phyloP scores from a whole-genome alignment of 2,329 filamentous ascomycete species.

The Botrytis hyacinthi region DNA sequence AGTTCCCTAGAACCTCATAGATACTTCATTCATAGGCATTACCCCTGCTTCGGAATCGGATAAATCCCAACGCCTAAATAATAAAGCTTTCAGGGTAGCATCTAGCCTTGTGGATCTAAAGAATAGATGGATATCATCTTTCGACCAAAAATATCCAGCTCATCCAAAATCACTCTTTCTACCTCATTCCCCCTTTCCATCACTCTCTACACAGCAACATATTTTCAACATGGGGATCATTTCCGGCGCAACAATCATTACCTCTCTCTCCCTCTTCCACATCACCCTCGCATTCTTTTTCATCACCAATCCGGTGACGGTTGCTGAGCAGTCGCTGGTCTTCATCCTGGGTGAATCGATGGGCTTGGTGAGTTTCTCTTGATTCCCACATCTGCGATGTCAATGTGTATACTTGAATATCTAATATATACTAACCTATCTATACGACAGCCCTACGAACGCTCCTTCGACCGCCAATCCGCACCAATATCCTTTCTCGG shows the following conservation, averaged over 20 bases:
- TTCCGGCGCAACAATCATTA: conserved; percentile 76
- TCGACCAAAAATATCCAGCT: conserved; percentile 14
- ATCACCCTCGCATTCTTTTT: conserved; percentile 82
- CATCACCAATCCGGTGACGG: conserved; percentile 65
- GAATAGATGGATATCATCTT: not conserved
- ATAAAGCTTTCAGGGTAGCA: conserved; percentile 14
- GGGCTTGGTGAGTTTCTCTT: conserved; percentile 61
- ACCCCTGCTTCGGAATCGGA: conserved; percentile 8
- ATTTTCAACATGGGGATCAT: conserved; percentile 70
- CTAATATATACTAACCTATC: conserved; percentile 17
- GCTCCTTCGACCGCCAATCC: conserved; percentile 65
- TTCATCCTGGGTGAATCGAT: conserved; percentile 80
- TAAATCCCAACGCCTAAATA: conserved; percentile 17
- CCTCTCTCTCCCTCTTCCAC: conserved; percentile 79
- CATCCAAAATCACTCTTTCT: not conserved
- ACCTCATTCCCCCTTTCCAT: not conserved
- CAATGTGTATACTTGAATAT: not conserved
- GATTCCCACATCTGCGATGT: not conserved
- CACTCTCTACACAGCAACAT: not conserved
- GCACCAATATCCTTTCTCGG: conserved; percentile 74
- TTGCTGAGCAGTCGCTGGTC: conserved; percentile 78
- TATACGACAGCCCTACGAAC: conserved; percentile 55
- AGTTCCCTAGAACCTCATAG: not conserved
- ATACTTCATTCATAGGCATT: not conserved
- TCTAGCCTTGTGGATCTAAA: not conserved